These are phyloP conservation scores for Tuber microsphaerosporum DNA, from an alignment of 495 filamentous ascomycete species.

Conservation along the genomic window DNA sequence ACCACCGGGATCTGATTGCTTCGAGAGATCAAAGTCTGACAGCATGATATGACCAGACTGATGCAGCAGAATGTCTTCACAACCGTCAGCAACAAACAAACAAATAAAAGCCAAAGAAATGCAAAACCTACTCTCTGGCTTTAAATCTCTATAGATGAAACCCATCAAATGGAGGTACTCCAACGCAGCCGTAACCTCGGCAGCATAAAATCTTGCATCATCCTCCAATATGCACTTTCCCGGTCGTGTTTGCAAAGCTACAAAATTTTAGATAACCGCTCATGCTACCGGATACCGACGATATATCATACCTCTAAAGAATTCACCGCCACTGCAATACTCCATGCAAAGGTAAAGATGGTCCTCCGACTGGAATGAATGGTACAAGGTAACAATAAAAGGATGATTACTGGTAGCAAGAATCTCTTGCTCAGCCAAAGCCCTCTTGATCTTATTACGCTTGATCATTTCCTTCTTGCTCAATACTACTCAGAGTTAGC, in stretches of 20 bases:
- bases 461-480: constrained; percentile 99
- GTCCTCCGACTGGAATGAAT: constrained; percentile 98
- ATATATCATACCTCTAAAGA: constrained; percentile 65
- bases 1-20: constrained; percentile 93
- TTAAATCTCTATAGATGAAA: constrained; percentile 96
- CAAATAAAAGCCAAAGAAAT: background rate
- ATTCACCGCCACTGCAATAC: constrained; percentile 97
- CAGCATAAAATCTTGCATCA: constrained; percentile 93
- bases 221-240: constrained; percentile 96
- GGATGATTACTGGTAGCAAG: constrained; percentile 96
- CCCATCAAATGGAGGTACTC: constrained; percentile 99
- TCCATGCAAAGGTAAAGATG: constrained; percentile 99
- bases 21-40: constrained; percentile 96
- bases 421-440: constrained; percentile 95
- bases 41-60: constrained; percentile 99
- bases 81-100: constrained; percentile 15
- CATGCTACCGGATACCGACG: background rate
- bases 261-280: constrained; percentile 16
- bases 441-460: constrained; percentile 98
- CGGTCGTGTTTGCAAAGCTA: constrained; percentile 87
- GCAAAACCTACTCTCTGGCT: constrained; percentile 78
- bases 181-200: constrained; percentile 92
- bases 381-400: constrained; percentile 96
- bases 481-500: constrained; percentile 59
- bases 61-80: constrained; percentile 85